Evolutionary conservation across 495 filamentous ascomycete species (phyloP), one percentile per base, ranked within the genome.

Genomic region (Letharia columbiana): DNA sequence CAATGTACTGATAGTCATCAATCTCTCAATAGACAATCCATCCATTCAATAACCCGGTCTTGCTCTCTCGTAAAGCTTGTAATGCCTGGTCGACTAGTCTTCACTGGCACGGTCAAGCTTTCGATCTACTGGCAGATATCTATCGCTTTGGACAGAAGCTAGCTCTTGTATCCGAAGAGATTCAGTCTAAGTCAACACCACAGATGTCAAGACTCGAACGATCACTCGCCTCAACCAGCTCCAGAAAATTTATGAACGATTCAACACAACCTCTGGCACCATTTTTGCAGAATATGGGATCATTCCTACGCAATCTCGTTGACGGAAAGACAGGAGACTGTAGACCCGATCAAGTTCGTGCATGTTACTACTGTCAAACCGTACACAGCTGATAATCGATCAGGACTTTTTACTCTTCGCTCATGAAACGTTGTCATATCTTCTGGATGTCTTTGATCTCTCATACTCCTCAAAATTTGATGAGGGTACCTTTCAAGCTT

Each of bases 141-240:
- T 72, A 64, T 66, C 56, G 65, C 37, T 75, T 71, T 52, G 57
- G 66, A 45, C 73, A 39, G 56, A 58, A 58, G 73, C 74, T 39
- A 61, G 73, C 60, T 66, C 67, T 12, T 68, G 61, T 41, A 67
- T 77, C 68, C 69, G 75, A 45, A 42, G 63, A 7, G 75, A 83
- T 76, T 58, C 72, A 72, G 11, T 70, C 76, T 13, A 72, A 78
- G 67, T 86, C 86, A 68, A 81, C 86, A 37, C 84, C 83, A 11
- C 78, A 84, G 58, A 81, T 90, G 80, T 89, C 84, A 66, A 82
- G 86, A 5, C 75, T 92, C 23, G 87, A 92, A 74, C 77, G 88
- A 60, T 91, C 89, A 13, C 75, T 84, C 56, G 80, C 84, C 18
- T 82, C 83, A 13, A 74, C 73, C 60, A 81, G 82, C 13, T 81